Percentiles rank a stretch among this genome's conserved stretches.
Evolutionary conservation across 345 rosid species (phyloP).

Genomic region (Acer negundo): DNA sequence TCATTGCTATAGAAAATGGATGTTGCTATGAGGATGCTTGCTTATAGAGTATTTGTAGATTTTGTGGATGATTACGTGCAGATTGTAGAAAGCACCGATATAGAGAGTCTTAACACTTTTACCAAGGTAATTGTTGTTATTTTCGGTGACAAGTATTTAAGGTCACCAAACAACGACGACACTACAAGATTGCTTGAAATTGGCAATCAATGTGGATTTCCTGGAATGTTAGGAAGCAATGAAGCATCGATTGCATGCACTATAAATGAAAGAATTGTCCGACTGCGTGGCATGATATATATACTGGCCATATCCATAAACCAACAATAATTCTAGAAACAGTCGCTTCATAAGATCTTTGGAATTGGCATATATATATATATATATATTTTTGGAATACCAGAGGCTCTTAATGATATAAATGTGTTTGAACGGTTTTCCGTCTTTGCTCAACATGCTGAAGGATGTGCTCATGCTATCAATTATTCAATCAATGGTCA

Average conservation of each 20-base stretch:
- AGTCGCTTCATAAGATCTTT: not conserved
- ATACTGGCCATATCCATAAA: not conserved
- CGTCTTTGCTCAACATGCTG: too few species aligned
- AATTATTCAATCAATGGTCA: too few species aligned
- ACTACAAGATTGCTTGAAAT: not conserved
- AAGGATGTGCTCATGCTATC: too few species aligned
- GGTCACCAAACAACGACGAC: not conserved
- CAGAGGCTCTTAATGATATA: not conserved
- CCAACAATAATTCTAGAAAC: not conserved
- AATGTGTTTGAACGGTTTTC: not conserved
- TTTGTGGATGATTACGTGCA: not conserved
- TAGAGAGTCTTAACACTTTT: not conserved
- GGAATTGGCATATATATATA: not conserved
- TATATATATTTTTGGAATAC: not conserved
- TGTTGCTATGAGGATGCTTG: not conserved
- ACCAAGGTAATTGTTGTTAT: not conserved
- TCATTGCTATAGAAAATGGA: too few species aligned
- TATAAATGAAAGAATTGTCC: not conserved
- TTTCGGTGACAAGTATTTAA: not conserved
- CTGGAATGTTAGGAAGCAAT: too few species aligned
- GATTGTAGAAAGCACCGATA: not conserved
- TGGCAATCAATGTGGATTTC: not conserved
- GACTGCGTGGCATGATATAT: not conserved
- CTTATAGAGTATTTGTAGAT: not conserved
- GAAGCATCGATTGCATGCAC: constrained; percentile 1